These are phyloP conservation scores for Xylariaceae sp. DNA, from an alignment of 2,329 filamentous ascomycete genomes.

Conservation along the genomic window DNA sequence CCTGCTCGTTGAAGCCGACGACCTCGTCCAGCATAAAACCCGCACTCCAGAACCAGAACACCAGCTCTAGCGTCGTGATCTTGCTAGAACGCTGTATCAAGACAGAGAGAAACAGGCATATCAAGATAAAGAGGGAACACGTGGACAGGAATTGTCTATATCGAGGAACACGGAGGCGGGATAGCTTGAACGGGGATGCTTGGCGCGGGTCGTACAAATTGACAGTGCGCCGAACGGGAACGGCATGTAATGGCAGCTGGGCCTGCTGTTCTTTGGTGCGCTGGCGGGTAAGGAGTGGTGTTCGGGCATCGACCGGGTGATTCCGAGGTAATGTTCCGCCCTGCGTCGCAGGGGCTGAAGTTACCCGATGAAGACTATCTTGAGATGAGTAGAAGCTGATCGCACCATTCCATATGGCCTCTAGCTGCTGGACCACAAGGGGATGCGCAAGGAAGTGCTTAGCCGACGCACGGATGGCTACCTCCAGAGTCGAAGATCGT, in stretches of 20 bases:
- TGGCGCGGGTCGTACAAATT: constrained; percentile 88
- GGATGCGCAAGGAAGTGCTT: constrained; percentile 93
- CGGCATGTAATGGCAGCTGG: constrained; percentile 38
- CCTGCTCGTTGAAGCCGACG: constrained; percentile 94
- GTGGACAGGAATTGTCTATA: constrained; percentile 92
- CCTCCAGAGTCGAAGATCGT: constrained; percentile 86
- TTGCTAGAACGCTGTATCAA: constrained; percentile 72
- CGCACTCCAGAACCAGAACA: constrained; percentile 98
- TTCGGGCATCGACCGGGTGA: constrained; percentile 48
- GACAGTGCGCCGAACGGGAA: constrained; percentile 69
- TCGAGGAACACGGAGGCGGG: constrained; percentile 83
- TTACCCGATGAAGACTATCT: constrained; percentile 76
- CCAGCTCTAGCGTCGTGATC: constrained; percentile 81
- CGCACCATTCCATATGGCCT: constrained; percentile 94
- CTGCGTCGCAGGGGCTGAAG: constrained; percentile 33
- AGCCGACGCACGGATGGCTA: constrained; percentile 88
- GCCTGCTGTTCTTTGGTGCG: constrained; percentile 36
- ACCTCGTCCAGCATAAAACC: constrained; percentile 97
- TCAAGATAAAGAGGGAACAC: constrained; percentile 80
- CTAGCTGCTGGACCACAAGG: constrained; percentile 89
- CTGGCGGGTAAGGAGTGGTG: constrained; percentile 53
- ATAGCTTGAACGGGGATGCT: constrained; percentile 89
- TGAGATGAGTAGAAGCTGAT: constrained; percentile 92
- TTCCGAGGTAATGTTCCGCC: constrained; percentile 32
- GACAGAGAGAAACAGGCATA: constrained; percentile 84